Evolutionary conservation across 768 basidiomycete species (phyloP), one percentile per base, ranked within the genome.

Genomic region (Boletus pseudopeckii): DNA sequence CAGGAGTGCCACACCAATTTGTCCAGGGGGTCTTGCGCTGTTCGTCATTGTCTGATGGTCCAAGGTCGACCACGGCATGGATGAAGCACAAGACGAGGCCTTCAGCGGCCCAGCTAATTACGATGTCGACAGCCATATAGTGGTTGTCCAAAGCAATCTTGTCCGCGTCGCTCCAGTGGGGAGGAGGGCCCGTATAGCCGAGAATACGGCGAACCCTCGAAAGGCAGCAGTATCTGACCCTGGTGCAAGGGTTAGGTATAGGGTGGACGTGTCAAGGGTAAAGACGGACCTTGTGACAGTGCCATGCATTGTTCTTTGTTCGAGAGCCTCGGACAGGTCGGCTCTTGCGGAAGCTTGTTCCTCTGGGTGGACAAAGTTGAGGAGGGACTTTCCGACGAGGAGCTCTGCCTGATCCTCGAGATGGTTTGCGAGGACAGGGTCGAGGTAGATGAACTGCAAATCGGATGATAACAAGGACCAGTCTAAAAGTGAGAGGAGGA

Each of bases 81-180:
- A 92, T 82, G 75, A 94, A 94, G 70, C 91, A 92, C 33, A 94
- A 77, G 54, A 92, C 88, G 65, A 94, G 82, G 53, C 84, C 87
- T 56, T 92, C 88, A 15, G 89, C 88, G 46, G 89, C 90, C 83
- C 85, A 89, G 71, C 92, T 94, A 66, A 92, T 88, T 63, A 92
- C 90, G 64, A 94, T 84, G 72, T 94, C 90, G 55, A 90, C 86
- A 6, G 85, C 85, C 82, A 92, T 86, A 70, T 92, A 93, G 65
- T 90, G 74, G 28, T 74, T 71, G 74, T 93, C 89, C 17, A 84
- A 63, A 11, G 81, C 76, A 58, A 86, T 77, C 71, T 86, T 87
- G 60, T 89, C 84, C 7, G 78, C 84, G 55, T 86, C 85, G 33
- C 72, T 66, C 81, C 85, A 90, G 7, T 75, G 67, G 20, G 75